Base-by-base conservation (phyloP, 192 early-diverging fungal genomes). In the Linnemannia exigua region DNA sequence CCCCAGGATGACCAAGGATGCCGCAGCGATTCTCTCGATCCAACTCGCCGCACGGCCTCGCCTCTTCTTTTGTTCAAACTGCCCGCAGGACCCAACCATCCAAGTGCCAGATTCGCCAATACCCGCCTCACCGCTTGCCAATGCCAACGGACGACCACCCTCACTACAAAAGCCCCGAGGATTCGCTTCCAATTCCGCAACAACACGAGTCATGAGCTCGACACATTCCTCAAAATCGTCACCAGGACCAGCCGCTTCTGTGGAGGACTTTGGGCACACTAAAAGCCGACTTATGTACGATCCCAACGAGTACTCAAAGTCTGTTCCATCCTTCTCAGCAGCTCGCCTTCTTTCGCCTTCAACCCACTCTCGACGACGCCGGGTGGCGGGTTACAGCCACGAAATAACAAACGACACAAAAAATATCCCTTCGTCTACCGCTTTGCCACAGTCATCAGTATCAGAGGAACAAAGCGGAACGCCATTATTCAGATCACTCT, bases 1-100 rank as follows among this genome's bases (percentile, higher is more conserved):
- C 2, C 84, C 84, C 37, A 79, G 73, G 61, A 86, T 86, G 84
- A 79, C 84, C 33, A 80, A 79, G 50, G 84, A 86, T 72, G 84
- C 84, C 20, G 78, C 78, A 1, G 84, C 84, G 5, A 80, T 86
- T 12, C 78, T 86, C 35, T 67, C 84, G 31, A 50, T 86, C 22
- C 84, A 86, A 22, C 78, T 86, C 31, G 84, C 84, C 0, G 74
- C 84, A 0, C 44, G 84, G 36, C 84, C 84, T 7, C 84, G 78
- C 15, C 54, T 86, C 35, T 86, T 86, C 28, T 86, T 86, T 41
- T 86, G 84, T 44, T 17, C 50, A 0, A 58, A 86, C 66, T 80
- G 78, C 33, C 74, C 84, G 14, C 1, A 66, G 14, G 70, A 86
- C 19, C 78, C 78, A 25, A 22, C 52, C 61, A 77, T 77, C 31